Evolutionary conservation across 345 rosid species (phyloP), one percentile per base, ranked within the genome.

Genomic region (Luvunga scandens): DNA sequence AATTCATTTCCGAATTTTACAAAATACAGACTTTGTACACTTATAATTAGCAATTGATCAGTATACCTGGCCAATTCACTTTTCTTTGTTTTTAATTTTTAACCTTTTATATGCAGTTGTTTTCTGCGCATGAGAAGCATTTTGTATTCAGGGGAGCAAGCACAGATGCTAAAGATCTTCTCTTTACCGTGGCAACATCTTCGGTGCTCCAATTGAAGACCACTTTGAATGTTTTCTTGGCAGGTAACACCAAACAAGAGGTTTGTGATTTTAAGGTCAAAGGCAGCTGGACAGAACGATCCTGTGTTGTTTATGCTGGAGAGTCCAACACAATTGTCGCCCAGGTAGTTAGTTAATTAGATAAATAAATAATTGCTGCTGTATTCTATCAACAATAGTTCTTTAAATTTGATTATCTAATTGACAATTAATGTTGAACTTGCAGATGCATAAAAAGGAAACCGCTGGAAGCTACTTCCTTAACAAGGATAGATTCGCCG

Each of bases 131-230:
- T 65, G 84, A 80, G 6, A 87, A 88, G 72, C 89, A 92, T 89
- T 84, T 72, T 68, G 91, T 67, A 3, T 89, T 80, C 69, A 76
- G 88, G 42, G 94, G 92, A 71, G 82, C 77, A 2, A 89, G 88
- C 81, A 85, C 84, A 6, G 79, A 86, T 9, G 50, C 73, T 1
- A 79, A 75, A 25, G 85, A 88, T 76, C 71, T 87, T 10, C 34
- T 87, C 14, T 90, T 84, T 34, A 87, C 80, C 14, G 82, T 79
- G 31, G 84, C 78, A 60, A 70, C 78, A 62, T 83, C 88, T 21
- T 83, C 89, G 1, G 57, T 79, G 78, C 55, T 89, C 48, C 91
- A 89, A 7, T 55, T 86, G 4, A 87, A 77, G 83, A 86, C 89
- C 66, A 80, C 67, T 9, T 66, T 88, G 1, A 86, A 87, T 13